A percentile compares a stretch with the other conserved stretches of the same genome.
Evolutionary conservation across 2,329 filamentous ascomycete species (phyloP).

Genomic region (Arthrocladium fulminans): DNA sequence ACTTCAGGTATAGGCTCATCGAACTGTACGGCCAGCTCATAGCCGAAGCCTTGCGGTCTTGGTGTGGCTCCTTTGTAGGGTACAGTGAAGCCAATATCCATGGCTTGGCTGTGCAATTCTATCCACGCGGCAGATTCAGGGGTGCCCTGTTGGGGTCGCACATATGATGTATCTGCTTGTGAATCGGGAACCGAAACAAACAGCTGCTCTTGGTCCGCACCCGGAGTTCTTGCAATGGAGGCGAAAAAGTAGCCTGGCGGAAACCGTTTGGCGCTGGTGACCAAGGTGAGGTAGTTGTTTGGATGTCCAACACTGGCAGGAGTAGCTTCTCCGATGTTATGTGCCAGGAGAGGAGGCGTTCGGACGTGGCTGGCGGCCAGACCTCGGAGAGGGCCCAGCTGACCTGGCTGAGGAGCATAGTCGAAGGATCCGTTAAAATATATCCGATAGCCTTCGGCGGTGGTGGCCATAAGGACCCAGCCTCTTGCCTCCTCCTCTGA

Average conservation of each 20-base stretch:
- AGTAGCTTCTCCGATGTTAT: constrained; percentile 13
- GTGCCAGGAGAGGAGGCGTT: constrained; percentile 59
- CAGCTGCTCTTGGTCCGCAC: constrained; percentile 55
- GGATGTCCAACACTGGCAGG: constrained; percentile 42
- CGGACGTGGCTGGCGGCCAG: constrained; percentile 98
- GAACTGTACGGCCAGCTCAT: constrained; percentile 93
- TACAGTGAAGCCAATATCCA: constrained; percentile 71
- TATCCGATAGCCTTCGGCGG: constrained; percentile 79
- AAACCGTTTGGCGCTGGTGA: constrained; percentile 46
- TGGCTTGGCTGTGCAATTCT: constrained; percentile 61
- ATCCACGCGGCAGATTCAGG: constrained; percentile 76
- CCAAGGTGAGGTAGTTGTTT: constrained; percentile 36
- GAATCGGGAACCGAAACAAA: constrained; percentile 85
- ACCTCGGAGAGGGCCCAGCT: constrained; percentile 68
- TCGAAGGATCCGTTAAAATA: constrained; percentile 77
- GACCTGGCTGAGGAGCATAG: constrained; percentile 34
- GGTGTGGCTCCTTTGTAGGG: constrained; percentile 60
- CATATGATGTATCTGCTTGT: constrained; percentile 29
- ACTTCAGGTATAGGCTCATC: constrained; percentile 74
- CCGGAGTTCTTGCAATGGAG: constrained; percentile 58
- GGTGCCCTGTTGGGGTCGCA: constrained; percentile 49
- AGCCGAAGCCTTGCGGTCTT: constrained; percentile 73
- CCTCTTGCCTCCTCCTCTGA: constrained; percentile 68
- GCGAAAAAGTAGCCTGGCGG: constrained; percentile 87
- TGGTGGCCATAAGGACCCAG: constrained; percentile 67